These are phyloP conservation scores for Malania oleifera DNA, from an alignment of 164 flowering plant genomes.

Conservation along the genomic window DNA sequence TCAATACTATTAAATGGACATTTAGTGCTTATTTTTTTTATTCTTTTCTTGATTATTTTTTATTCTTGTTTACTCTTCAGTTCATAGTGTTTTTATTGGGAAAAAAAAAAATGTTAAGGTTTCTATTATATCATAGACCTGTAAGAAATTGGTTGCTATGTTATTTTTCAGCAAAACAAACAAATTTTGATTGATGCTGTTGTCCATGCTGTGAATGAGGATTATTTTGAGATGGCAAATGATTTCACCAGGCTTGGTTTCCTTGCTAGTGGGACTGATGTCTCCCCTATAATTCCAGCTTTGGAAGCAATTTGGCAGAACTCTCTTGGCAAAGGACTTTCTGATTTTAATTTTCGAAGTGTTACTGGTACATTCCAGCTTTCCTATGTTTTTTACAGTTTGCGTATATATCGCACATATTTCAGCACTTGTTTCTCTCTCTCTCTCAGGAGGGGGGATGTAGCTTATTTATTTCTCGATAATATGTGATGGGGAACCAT, in stretches of 20 bases:
- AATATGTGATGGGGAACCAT: too few relatives aligned
- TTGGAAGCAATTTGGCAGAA: constrained; percentile 99
- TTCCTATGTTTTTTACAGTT: too few relatives aligned
- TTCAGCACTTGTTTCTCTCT: too few relatives aligned
- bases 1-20: too few relatives aligned
- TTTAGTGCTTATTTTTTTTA: too few relatives aligned
- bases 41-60: too few relatives aligned
- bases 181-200: constrained; percentile 98
- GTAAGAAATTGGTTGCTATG: neutral
- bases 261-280: constrained; percentile 92
- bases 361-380: constrained; percentile 74
- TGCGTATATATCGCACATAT: too few relatives aligned
- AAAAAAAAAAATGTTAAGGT: too few relatives aligned
- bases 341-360: constrained; percentile 94
- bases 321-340: constrained; percentile 83
- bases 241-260: constrained; percentile 99
- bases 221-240: constrained; percentile 96
- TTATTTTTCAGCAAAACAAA: constrained; percentile 75
- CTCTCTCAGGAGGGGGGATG: too few relatives aligned
- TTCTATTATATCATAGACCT: neutral
- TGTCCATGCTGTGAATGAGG: constrained; percentile 99
- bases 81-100: too few relatives aligned
- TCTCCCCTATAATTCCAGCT: constrained; percentile 89
- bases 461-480: too few relatives aligned
- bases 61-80: too few relatives aligned